phyloP scores from a whole-genome alignment of 1,284 basidiomycete genomes.

The Pseudozyma tsukubaensis region DNA sequence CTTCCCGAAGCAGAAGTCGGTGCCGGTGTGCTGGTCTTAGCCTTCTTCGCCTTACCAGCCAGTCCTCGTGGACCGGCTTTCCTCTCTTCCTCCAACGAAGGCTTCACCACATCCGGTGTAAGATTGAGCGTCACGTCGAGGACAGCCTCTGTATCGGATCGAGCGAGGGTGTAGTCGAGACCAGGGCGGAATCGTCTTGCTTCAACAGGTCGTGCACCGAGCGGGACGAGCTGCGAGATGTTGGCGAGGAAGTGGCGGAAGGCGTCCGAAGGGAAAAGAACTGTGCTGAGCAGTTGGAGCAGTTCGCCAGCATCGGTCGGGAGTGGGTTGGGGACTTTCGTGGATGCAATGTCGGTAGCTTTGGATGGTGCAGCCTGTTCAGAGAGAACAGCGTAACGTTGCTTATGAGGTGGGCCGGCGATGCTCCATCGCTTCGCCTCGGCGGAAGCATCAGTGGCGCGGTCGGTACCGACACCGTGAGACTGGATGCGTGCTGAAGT shows the following conservation, averaged over 20 bases:
- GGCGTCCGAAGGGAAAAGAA: constrained; percentile 78
- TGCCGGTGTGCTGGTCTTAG: constrained; percentile 12
- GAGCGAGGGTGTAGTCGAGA: constrained; percentile 93
- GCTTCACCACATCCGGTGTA: constrained; percentile 76
- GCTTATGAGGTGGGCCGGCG: constrained; percentile 91
- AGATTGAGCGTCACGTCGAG: constrained; percentile 90
- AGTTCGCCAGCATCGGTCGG: constrained; percentile 51
- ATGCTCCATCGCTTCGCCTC: constrained; percentile 74
- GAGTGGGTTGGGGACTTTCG: constrained; percentile 37
- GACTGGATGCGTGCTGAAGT: constrained; percentile 50
- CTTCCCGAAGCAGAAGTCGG: constrained; percentile 2
- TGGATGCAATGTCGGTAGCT: constrained; percentile 30
- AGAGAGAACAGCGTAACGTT: constrained; percentile 81
- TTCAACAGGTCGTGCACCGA: constrained; percentile 76
- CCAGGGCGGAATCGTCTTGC: constrained; percentile 91
- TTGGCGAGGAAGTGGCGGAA: constrained; percentile 91
- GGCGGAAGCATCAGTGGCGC: constrained; percentile 18
- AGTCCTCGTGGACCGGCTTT: constrained; percentile 59
- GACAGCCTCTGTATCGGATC: constrained; percentile 80
- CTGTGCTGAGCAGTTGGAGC: constrained; percentile 53
- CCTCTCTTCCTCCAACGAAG: constrained; percentile 53
- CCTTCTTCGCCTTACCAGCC: constrained; percentile 63
- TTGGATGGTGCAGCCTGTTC: constrained; percentile 36
- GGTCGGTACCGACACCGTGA: constrained; percentile 53
- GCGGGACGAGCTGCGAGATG: constrained; percentile 81